phyloP scores from a whole-genome alignment of 2,329 filamentous ascomycete genomes.

The Fusarium sp. region DNA sequence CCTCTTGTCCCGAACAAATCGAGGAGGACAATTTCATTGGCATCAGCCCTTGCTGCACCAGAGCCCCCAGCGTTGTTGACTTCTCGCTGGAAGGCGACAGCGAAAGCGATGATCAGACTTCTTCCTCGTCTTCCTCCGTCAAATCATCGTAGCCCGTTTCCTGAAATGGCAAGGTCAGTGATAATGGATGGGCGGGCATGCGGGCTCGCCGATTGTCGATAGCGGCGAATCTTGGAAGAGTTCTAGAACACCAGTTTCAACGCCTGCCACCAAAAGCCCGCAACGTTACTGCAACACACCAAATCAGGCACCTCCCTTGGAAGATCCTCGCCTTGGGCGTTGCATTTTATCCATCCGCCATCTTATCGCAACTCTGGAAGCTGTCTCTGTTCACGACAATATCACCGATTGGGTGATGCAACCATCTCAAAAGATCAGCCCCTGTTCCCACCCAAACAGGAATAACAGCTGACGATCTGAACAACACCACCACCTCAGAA shows the following conservation, averaged over 20 bases:
- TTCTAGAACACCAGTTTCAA: constrained; percentile 29
- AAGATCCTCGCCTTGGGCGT: constrained; percentile 8
- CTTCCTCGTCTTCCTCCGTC: constrained; percentile 33
- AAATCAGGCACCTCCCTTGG: neutral
- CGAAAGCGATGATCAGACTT: constrained; percentile 36
- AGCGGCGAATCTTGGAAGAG: constrained; percentile 23
- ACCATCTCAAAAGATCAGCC: constrained; percentile 22
- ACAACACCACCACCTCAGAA: constrained; percentile 7
- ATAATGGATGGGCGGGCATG: constrained; percentile 34
- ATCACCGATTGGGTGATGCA: constrained; percentile 18
- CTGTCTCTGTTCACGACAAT: constrained; percentile 3
- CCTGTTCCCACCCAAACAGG: constrained; percentile 16
- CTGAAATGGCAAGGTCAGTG: constrained; percentile 31
- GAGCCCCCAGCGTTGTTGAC: constrained; percentile 49
- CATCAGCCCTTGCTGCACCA: constrained; percentile 57
- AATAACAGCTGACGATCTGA: constrained; percentile 21
- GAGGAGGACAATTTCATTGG: constrained; percentile 47
- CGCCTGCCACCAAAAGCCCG: constrained; percentile 8
- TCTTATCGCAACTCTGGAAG: constrained; percentile 8
- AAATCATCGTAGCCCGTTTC: constrained; percentile 34
- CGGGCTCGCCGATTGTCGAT: constrained; percentile 23
- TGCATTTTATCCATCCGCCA: neutral
- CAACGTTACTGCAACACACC: constrained; percentile 7
- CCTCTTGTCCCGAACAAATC: constrained; percentile 47
- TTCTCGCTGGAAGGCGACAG: constrained; percentile 32